Conservation (phyloP, 2,329 filamentous ascomycete genomes). For the Calycina herbarum region DNA sequence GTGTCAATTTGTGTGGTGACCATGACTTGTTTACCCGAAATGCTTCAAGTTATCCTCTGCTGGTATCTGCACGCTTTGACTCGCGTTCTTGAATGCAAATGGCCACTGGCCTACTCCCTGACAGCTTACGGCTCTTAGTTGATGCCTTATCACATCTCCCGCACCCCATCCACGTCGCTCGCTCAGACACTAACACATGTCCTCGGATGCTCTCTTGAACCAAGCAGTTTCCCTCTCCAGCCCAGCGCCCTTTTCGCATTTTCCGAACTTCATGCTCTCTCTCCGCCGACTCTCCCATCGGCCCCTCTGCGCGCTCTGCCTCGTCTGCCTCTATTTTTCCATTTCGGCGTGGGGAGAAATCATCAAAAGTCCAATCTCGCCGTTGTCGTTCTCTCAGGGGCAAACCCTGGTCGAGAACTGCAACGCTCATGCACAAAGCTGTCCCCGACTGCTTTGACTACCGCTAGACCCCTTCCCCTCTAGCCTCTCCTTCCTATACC, state of each 20-base stretch:
- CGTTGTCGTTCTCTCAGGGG: background rate
- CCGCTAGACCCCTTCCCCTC: background rate
- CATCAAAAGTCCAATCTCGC: background rate
- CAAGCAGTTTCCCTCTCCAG: background rate
- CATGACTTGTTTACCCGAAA: too few relatives aligned
- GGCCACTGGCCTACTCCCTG: too few relatives aligned
- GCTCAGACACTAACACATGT: background rate
- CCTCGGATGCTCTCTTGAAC: background rate
- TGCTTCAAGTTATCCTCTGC: too few relatives aligned
- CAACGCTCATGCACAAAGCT: conserved; percentile 1
- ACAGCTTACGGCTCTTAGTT: background rate
- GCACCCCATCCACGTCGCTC: background rate
- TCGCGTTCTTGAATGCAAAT: too few relatives aligned
- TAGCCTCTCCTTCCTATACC: background rate
- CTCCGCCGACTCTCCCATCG: background rate
- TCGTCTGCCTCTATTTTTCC: background rate
- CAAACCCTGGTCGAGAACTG: background rate
- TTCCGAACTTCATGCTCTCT: background rate
- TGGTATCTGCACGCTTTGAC: too few relatives aligned
- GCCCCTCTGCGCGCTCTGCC: background rate
- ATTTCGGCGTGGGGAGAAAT: background rate
- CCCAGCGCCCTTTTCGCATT: background rate
- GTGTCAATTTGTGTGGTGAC: too few relatives aligned
- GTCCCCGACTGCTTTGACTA: background rate
- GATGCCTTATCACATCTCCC: conserved; percentile 4